These are phyloP conservation scores for Salix exigua DNA, from an alignment of 345 rosid species.

Conservation along the genomic window DNA sequence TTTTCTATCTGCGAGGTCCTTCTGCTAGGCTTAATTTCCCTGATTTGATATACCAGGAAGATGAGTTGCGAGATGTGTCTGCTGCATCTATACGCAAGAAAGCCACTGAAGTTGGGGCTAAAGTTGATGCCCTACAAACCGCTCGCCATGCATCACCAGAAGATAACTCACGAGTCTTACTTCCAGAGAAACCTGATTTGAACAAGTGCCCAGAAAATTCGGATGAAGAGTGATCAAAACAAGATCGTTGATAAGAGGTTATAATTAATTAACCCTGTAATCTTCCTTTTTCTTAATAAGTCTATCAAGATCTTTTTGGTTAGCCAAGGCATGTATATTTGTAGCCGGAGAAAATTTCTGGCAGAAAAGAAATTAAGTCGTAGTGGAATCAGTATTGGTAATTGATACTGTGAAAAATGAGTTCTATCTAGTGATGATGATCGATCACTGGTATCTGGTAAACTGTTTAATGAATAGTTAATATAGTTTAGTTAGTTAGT, in stretches of 20 bases:
- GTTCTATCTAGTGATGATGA: background rate
- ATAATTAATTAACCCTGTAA: background rate
- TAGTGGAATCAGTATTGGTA: no score
- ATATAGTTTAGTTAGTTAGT: conserved; percentile 5
- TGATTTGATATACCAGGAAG: conserved; percentile 28
- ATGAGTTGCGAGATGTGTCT: conserved; percentile 21
- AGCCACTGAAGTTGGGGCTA: conserved; percentile 47
- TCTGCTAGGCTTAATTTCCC: conserved; percentile 50
- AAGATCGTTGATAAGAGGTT: background rate
- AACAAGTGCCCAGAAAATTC: conserved; percentile 37
- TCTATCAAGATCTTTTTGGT: background rate
- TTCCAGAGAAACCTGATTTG: conserved; percentile 36
- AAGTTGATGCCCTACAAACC: conserved; percentile 37
- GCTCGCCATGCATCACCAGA: conserved; percentile 6
- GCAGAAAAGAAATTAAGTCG: background rate
- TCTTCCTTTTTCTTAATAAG: background rate
- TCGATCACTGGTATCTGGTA: background rate
- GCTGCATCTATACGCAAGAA: conserved; percentile 39
- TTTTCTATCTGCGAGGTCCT: conserved; percentile 50
- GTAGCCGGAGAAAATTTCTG: background rate
- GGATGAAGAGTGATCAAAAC: conserved; percentile 10
- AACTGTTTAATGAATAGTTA: background rate
- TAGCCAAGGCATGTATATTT: background rate
- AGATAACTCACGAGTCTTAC: background rate
- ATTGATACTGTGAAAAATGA: background rate